A percentile compares a stretch with the other conserved stretches of the same genome.
Conservation (phyloP, 192 early-diverging fungal species). For the Phlyctochytrium planicorne region DNA sequence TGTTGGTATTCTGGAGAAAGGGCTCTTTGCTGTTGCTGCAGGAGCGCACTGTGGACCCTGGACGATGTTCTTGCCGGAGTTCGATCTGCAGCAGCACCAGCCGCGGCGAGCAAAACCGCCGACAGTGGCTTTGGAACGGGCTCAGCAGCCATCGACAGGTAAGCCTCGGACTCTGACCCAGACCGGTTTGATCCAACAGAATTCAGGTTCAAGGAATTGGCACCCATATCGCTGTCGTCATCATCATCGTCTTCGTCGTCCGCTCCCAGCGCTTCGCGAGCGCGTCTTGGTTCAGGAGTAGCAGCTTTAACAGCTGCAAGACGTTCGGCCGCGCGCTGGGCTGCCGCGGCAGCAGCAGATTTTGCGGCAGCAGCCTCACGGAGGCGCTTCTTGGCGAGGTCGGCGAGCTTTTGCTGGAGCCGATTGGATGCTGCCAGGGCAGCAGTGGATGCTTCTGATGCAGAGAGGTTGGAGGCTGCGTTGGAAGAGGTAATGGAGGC, state of each 20-base stretch:
- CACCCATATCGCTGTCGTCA: constrained; percentile 14
- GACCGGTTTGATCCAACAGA: neutral
- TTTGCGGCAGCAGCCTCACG: constrained; percentile 2
- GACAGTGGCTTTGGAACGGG: neutral
- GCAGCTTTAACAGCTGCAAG: neutral
- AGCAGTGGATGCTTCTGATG: neutral
- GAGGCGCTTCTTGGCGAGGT: neutral
- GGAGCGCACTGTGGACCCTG: neutral
- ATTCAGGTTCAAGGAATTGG: neutral
- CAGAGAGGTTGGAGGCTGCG: neutral
- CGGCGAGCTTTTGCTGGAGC: constrained; percentile 4
- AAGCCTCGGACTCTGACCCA: constrained; percentile 6
- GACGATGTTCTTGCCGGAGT: constrained; percentile 1
- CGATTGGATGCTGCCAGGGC: neutral
- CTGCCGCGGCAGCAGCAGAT: neutral
- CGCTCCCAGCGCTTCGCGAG: constrained; percentile 10
- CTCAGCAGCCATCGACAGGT: constrained; percentile 12
- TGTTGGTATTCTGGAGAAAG: neutral
- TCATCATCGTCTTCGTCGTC: constrained; percentile 28
- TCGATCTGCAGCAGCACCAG: neutral
- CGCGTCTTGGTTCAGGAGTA: neutral
- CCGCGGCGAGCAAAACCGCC: constrained; percentile 9
- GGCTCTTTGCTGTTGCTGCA: neutral
- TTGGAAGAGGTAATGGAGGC: neutral
- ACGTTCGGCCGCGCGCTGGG: neutral